These are phyloP conservation scores for Neoscytalidium dimidiatum DNA, from an alignment of 2,329 filamentous ascomycete species.

Conservation along the genomic window DNA sequence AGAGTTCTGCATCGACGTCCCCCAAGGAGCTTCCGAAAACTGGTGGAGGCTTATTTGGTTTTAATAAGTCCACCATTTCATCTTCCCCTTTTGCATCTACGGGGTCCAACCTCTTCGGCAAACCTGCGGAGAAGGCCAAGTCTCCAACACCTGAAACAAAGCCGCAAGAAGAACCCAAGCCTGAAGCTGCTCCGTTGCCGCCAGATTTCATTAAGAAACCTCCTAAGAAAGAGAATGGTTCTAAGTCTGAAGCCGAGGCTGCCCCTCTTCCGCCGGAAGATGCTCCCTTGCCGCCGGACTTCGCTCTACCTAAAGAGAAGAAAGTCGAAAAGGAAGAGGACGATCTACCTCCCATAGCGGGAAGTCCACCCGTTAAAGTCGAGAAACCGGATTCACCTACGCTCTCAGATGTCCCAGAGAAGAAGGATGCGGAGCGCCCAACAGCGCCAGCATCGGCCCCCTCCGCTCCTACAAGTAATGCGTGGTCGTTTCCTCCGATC, in stretches of 20 bases:
- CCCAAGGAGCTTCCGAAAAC: neutral
- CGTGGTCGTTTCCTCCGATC: constrained; percentile 3
- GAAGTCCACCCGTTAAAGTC: constrained; percentile 49
- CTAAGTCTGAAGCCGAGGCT: constrained; percentile 30
- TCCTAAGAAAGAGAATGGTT: constrained; percentile 26
- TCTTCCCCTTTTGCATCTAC: neutral
- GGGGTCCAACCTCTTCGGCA: constrained; percentile 1
- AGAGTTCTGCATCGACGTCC: neutral
- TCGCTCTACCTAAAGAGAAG: constrained; percentile 28
- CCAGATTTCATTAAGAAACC: constrained; percentile 32
- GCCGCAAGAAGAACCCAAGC: constrained; percentile 20
- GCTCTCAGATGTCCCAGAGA: constrained; percentile 29
- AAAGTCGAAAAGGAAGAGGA: constrained; percentile 38
- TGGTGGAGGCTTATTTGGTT: neutral
- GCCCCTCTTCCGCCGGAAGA: constrained; percentile 47
- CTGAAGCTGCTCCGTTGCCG: constrained; percentile 42
- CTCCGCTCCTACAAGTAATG: neutral
- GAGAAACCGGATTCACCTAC: constrained; percentile 38
- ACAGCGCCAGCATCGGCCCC: neutral
- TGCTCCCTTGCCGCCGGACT: constrained; percentile 46
- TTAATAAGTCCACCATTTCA: neutral
- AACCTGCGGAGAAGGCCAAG: constrained; percentile 4
- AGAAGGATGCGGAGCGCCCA: constrained; percentile 44
- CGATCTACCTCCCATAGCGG: constrained; percentile 47
- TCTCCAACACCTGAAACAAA: constrained; percentile 1